Evolutionary conservation across 2,329 filamentous ascomycete species (phyloP).

Genomic region (Alternaria burnsii): DNA sequence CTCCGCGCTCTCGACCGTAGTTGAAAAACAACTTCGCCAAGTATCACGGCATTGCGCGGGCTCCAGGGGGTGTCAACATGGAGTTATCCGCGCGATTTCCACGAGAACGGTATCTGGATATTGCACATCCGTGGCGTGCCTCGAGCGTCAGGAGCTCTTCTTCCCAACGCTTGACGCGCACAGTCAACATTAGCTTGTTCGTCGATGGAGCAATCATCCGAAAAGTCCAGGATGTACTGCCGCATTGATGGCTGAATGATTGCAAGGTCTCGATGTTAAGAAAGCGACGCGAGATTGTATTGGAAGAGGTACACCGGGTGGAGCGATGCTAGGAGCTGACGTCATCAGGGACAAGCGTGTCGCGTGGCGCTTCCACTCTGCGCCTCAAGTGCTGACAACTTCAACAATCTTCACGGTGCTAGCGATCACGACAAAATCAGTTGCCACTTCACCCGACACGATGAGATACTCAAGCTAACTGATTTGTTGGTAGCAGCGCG

Average conservation of each 20-base stretch:
- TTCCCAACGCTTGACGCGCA: too few species aligned
- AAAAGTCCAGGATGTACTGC: rapidly evolving
- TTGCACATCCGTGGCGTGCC: too few species aligned
- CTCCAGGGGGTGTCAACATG: background rate
- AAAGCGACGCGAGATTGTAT: too few species aligned
- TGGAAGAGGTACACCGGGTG: too few species aligned
- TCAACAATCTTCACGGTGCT: background rate
- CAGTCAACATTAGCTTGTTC: too few species aligned
- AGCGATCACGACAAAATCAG: background rate
- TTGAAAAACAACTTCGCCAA: background rate
- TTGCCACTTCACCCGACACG: background rate
- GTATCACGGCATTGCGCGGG: background rate
- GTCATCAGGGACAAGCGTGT: background rate
- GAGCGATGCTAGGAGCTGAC: background rate
- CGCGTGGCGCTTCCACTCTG: background rate
- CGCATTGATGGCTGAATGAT: too few species aligned
- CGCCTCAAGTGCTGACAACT: background rate
- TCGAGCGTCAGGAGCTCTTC: too few species aligned
- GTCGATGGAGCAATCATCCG: too few species aligned
- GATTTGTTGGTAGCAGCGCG: background rate
- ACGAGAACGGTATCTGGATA: too few species aligned
- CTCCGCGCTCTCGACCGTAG: background rate
- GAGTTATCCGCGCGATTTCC: too few species aligned
- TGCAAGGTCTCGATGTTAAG: too few species aligned
- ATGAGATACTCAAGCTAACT: background rate